Evolutionary conservation across 1,284 basidiomycete genomes (phyloP), one percentile per base, ranked within the genome.

Genomic region (Apiotrichum laibachii): DNA sequence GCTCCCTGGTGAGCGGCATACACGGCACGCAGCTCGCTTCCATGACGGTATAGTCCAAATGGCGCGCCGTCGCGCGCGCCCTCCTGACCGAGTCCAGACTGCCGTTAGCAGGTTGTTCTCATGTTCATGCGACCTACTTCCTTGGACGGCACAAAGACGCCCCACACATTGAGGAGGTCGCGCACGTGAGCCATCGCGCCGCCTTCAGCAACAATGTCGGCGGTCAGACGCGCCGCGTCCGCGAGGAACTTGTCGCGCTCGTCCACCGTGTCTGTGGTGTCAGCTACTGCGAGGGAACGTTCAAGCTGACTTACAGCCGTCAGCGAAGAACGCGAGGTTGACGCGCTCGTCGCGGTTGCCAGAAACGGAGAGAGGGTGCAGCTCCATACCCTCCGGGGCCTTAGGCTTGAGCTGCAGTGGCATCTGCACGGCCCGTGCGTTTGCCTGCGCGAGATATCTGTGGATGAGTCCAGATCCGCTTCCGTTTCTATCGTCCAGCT

Each of bases 131-230:
- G 53, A 67, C 82, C 55, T 61, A 86, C 86, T 82, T 66, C 83
- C 80, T 75, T 85, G 81, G 34, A 69, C 0, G 88, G 85, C 9
- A 86, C 81, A 67, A 89, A 92, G 0, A 88, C 87, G 1, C 85
- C 89, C 86, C 87, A 92, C 64, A 92, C 87, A 69, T 92, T 92
- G 59, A 92, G 75, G 39, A 92, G 77, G 16, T 88, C 86, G 61
- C 83, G 82, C 26, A 92, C 89, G 0, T 87, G 86, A 57, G 85
- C 82, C 75, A 90, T 90, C 0, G 89, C 88, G 66, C 88, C 87
- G 67, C 88, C 86, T 16, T 81, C 76, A 5, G 62, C 66, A 1
- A 89, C 85, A 40, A 92, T 82, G 67, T 88, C 88, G 46, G 81
- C 75, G 0, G 86, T 87, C 7, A 92, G 83, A 34, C 83, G 80